Evolutionary conservation across 2,329 filamentous ascomycete species (phyloP), one percentile per base, ranked within the genome.

Genomic region (Gaeumannomyces sp.): DNA sequence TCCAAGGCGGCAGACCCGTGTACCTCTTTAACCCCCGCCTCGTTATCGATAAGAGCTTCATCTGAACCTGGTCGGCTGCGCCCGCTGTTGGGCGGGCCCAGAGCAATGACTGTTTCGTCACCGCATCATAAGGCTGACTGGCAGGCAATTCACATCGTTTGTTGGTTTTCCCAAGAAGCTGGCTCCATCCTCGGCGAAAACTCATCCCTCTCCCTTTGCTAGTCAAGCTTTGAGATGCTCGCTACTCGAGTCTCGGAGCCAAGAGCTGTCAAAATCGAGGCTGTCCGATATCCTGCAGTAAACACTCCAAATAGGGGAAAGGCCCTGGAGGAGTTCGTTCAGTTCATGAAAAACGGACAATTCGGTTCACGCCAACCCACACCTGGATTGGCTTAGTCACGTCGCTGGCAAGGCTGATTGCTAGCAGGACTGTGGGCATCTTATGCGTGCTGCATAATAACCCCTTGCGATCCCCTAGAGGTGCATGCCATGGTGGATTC

Each of bases 41-140:
- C 7, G n/a, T 13, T 62, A 63, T 63, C 61, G 61, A 63, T 63
- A 63, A 63, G 61, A 60, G 59, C 59, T 60, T n/a, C 45, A 7
- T 45, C 38, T 19, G 38, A 22, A 45, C 38, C 7, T 50, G 45
- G 45, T 50, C 16, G 45, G 22, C 38, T 45, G 38, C 14, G 38
- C 33, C 33, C 33, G 33, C 33, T 38, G 13, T 14, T 38, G 4
- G 35, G 35, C 35, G 35, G 14, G 35, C 35, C 35, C 4, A 11
- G 14, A 16, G 35, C 35, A 14, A 38, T 38, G 35, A n/a, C 45
- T 53, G 45, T n/a, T 53, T 53, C 22, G 45, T 25, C 45, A n/a
- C 33, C 8, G 4, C 22, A 53, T n/a, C 3, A 8, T 25, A 25
- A 25, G 45, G 45, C 38, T 19, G 38, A 25, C 6, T n/a, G 45